phyloP scores from a whole-genome alignment of 257 asterid species.

The Anisodus tanguticus region DNA sequence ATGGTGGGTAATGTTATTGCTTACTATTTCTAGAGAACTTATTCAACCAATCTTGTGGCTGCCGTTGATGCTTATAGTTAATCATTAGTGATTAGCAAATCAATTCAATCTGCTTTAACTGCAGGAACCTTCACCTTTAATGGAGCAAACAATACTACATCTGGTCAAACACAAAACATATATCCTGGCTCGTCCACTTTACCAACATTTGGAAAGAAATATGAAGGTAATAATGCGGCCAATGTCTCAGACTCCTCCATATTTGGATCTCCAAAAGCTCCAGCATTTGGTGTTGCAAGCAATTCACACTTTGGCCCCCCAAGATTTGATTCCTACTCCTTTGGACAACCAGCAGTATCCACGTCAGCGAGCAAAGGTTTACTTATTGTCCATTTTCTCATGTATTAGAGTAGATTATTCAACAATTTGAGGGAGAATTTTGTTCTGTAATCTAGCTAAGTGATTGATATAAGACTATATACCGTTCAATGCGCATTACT shows the following conservation, averaged over 20 bases:
- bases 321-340: neutral
- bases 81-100: neutral
- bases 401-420: neutral
- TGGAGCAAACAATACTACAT: neutral
- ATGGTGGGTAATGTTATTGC: neutral
- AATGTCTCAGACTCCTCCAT: neutral
- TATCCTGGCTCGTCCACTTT: neutral
- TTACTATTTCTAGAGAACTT: neutral
- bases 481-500: neutral
- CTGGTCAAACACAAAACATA: neutral
- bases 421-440: neutral
- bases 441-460: neutral
- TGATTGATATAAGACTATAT: neutral
- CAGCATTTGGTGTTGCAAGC: constrained; percentile 17
- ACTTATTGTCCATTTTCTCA: neutral
- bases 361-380: constrained; percentile 20
- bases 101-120: constrained; percentile 3
- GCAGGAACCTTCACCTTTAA: neutral
- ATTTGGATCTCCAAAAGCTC: neutral
- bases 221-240: neutral
- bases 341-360: constrained; percentile 21
- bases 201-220: neutral
- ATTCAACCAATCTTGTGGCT: neutral
- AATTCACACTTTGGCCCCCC: neutral
- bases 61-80: neutral